Base-by-base conservation (phyloP, 2,329 filamentous ascomycete species). In the Pestalotiopsis fici region DNA sequence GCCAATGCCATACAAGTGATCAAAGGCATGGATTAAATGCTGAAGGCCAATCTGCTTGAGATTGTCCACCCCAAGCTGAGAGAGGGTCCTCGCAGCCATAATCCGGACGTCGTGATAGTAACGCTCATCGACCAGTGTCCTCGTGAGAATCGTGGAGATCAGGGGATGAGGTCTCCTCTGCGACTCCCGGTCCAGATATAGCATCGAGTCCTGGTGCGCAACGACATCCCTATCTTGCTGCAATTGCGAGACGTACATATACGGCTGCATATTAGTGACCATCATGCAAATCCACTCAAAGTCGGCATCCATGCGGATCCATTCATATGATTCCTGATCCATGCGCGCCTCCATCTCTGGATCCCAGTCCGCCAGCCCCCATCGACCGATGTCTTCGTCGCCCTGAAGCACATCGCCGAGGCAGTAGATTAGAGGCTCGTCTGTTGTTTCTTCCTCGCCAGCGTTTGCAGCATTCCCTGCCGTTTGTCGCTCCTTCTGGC, bases 221-320 rank as follows among this genome's bases (percentile, higher is more conserved):
- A 97, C 93, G 67, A 99, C 93, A 78, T 99, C 97, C 73, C 95
- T 88, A 79, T 99, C 96, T 79, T 99, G 96, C 78, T 99, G 96
- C 69, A 99, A 85, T 78, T 99, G 96, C 25, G 96, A 98, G 67
- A 97, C 90, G 77, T 96, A 98, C 97, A 99, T 99, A 84, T 98
- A 98, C 4, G 93, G 89, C 59, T 94, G 94, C 86, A 98, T 94
- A 70, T 91, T 91, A 12, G 87, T 85, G 69, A 91, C 90, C 79
- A 97, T 93, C 72, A 91, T 91, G 79, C 93, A 96, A 67, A 98
- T 91, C 96, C 96, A 99, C 78, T 99, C 96, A 72, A 98, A 98
- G 79, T 99, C 97, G 18, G 95, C 95, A 78, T 99, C 96, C 81
- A 98, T 93, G 23, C 96, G 91, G 73, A 99, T 97, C 96, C 97